Evolutionary conservation across 1,139 yeast species (phyloP), one percentile per base, ranked within the genome.

Genomic region (Fermentozyma sake): DNA sequence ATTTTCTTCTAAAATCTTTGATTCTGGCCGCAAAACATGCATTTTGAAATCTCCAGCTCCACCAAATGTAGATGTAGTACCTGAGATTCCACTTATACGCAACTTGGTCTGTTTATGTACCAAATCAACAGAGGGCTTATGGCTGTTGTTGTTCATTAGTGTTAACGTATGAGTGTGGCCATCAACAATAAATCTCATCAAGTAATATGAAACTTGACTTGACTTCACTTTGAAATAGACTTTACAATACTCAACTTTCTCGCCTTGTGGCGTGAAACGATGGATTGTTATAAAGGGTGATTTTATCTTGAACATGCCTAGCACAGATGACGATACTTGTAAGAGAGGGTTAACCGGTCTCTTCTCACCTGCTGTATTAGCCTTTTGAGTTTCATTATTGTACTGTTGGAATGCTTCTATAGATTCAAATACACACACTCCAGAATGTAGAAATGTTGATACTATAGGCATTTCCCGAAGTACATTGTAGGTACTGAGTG

Each of bases 61-160:
- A 5, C 67, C 68, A 35, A 62, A 61, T 1, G 68, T 58, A 7
- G 69, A 59, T 2, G 65, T 44, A 3, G 62, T 56, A 0, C 67
- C 68, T 3, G 66, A 51, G 1, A 59, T 51, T 0, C 70, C 70
- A 20, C 40, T 32, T 3, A 60, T 42, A 16, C 71, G 45, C 15
- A 63, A 41, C 29, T 58, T 58, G 14, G 63, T 51, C 17, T 40
- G 43, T 19, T 46, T 42, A 39, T 48, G 52, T 15, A 40, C 32
- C 17, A 58, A 48, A 34, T 64, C 71, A 6, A 57, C 61, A 8
- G 55, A 51, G 1, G 70, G 68, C 23, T 46, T 49, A 18, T 53
- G 38, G 19, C 59, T 57, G 30, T 62, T 64, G 32, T 62, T 61
- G 33, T 57, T 44, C 26, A 53, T 35, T 7, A 58, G 23, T 6